These are phyloP conservation scores for Fusarium camptoceras DNA, from an alignment of 2,329 filamentous ascomycete genomes.

Conservation along the genomic window DNA sequence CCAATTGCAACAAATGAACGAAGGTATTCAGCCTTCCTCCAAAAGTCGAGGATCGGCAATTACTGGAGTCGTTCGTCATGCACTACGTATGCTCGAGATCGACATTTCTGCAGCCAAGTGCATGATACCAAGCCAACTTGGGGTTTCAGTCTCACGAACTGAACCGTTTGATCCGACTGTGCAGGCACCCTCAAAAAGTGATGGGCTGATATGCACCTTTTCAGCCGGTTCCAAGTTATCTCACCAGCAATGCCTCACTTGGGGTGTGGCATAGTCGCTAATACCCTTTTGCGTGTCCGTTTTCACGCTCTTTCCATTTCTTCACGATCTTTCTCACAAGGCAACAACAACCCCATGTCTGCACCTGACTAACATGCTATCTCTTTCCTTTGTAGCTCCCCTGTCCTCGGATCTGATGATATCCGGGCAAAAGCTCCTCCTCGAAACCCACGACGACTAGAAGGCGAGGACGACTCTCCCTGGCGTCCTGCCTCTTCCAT, in stretches of 20 bases:
- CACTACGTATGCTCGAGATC: constrained; percentile 15
- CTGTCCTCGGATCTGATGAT: constrained; percentile 40
- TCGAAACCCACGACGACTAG: constrained; percentile 52
- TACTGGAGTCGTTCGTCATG: constrained; percentile 27
- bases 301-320: background rate
- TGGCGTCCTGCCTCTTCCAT: constrained; percentile 68
- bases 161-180: constrained; percentile 1
- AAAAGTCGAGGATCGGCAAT: constrained; percentile 1
- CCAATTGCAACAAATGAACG: constrained; percentile 18
- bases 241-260: constrained; percentile 15
- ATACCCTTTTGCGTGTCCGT: background rate
- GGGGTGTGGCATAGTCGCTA: background rate
- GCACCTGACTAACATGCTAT: constrained; percentile 35
- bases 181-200: background rate
- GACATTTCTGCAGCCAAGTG: constrained; percentile 1
- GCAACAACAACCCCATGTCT: background rate
- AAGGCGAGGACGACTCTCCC: constrained; percentile 43
- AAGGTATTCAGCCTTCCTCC: constrained; percentile 11
- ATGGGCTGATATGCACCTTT: constrained; percentile 18
- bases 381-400: constrained; percentile 39
- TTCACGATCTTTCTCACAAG: background rate
- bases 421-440: constrained; percentile 44
- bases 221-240: constrained; percentile 1
- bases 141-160: constrained; percentile 8
- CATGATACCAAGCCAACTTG: constrained; percentile 14